A percentile compares a stretch with the other conserved stretches of the same genome.
Evolutionary conservation across 2,329 filamentous ascomycete genomes (phyloP).

Genomic region (Arthrobotrys sphaeroides): DNA sequence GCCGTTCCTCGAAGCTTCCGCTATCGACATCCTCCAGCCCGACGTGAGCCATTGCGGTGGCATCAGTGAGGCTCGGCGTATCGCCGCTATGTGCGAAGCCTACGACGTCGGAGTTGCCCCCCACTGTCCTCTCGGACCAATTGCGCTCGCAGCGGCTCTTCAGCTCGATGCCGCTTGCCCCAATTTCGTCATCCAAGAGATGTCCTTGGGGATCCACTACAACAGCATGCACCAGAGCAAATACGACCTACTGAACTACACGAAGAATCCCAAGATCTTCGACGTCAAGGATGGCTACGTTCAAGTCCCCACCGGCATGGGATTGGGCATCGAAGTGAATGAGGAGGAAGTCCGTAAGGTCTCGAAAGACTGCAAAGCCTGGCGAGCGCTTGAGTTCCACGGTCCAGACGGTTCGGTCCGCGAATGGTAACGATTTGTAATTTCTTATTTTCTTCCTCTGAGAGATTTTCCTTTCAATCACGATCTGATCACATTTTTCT

Average conservation of each 20-base stretch:
- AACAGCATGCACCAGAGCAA: slow-evolving; percentile 70
- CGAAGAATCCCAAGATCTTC: slow-evolving; percentile 73
- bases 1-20: slow-evolving; percentile 73
- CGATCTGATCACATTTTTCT: slow-evolving; percentile 24
- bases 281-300: slow-evolving; percentile 74
- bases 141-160: slow-evolving; percentile 75
- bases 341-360: slow-evolving; percentile 73
- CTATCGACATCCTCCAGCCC: slow-evolving; percentile 77
- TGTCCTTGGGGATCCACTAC: slow-evolving; percentile 82
- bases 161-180: slow-evolving; percentile 71
- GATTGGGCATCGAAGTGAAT: slow-evolving; percentile 76
- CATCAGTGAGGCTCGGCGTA: slow-evolving; percentile 75
- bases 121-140: slow-evolving; percentile 77
- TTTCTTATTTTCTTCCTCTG: slow-evolving; percentile 19
- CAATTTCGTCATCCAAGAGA: slow-evolving; percentile 79
- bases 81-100: slow-evolving; percentile 76
- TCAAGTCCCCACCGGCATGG: slow-evolving; percentile 68
- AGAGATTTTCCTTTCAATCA: not conserved
- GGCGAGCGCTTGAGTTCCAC: slow-evolving; percentile 73
- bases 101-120: slow-evolving; percentile 74
- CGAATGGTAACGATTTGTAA: slow-evolving; percentile 69
- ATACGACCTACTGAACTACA: slow-evolving; percentile 73
- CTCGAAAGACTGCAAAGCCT: slow-evolving; percentile 68
- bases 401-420: slow-evolving; percentile 73
- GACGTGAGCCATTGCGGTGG: slow-evolving; percentile 78